Percentiles rank a stretch among this genome's conserved stretches.
Evolutionary conservation across 768 basidiomycete genomes (phyloP).

Genomic region (Suillus plorans): DNA sequence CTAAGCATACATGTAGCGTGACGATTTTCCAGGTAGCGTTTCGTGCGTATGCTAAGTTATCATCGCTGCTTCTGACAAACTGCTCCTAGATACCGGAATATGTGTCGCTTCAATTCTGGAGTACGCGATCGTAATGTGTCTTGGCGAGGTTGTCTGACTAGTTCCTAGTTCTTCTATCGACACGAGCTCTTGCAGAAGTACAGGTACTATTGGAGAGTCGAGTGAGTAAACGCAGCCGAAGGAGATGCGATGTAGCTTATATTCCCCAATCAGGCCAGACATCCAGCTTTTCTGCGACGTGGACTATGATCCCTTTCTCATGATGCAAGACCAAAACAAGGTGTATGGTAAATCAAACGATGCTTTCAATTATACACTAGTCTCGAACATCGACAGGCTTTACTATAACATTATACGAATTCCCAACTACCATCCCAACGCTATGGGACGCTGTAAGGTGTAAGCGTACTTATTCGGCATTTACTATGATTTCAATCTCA

Average conservation of each 20-base stretch:
- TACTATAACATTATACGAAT: slow-evolving; percentile 82
- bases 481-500: not conserved
- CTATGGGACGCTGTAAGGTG: slow-evolving; percentile 78
- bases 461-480: slow-evolving; percentile 25
- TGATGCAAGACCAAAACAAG: slow-evolving; percentile 79
- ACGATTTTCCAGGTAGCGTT: slow-evolving; percentile 55
- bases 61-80: slow-evolving; percentile 7
- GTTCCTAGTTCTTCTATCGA: slow-evolving; percentile 72
- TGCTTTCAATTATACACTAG: slow-evolving; percentile 20
- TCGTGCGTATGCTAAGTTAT: slow-evolving; percentile 46
- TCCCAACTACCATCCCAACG: slow-evolving; percentile 74
- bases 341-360: slow-evolving; percentile 60
- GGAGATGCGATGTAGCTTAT: slow-evolving; percentile 1
- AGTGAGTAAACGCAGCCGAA: slow-evolving; percentile 48
- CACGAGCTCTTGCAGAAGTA: slow-evolving; percentile 76
- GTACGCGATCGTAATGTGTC: slow-evolving; percentile 39
- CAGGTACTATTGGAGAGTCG: slow-evolving; percentile 89
- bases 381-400: slow-evolving; percentile 48
- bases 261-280: slow-evolving; percentile 51
- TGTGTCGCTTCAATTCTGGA: slow-evolving; percentile 95
- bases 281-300: slow-evolving; percentile 83
- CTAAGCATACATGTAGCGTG: not conserved
- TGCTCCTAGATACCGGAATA: slow-evolving; percentile 72
- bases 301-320: slow-evolving; percentile 75
- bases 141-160: not conserved